These are phyloP conservation scores for Tolypocladium pustulatum DNA, from an alignment of 2,329 filamentous ascomycete species.

Conservation along the genomic window DNA sequence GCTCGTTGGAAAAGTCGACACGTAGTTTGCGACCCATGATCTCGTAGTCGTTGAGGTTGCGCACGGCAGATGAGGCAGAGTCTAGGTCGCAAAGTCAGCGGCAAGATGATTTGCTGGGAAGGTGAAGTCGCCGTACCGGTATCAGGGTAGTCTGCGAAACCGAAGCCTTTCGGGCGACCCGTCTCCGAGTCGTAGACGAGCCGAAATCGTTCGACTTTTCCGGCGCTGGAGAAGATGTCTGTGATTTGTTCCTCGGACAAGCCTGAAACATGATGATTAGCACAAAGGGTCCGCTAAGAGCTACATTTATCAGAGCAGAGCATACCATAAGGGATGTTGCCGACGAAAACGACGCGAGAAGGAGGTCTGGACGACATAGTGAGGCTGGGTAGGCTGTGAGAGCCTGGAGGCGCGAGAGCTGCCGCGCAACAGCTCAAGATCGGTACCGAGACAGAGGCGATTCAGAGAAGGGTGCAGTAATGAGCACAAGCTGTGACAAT, in stretches of 20 bases:
- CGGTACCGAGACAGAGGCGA: not conserved
- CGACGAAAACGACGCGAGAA: conserved; percentile 73
- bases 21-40: conserved; percentile 89
- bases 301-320: not conserved
- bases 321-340: conserved; percentile 74
- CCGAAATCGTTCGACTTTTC: conserved; percentile 83
- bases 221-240: conserved; percentile 83
- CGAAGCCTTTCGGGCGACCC: conserved; percentile 89
- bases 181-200: conserved; percentile 94
- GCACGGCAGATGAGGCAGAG: conserved; percentile 83
- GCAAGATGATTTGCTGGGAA: not conserved
- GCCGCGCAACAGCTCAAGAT: not conserved
- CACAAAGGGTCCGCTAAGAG: not conserved
- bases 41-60: conserved; percentile 91
- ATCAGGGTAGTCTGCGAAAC: conserved; percentile 92
- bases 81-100: conserved; percentile 28
- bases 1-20: conserved; percentile 94
- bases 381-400: not conserved
- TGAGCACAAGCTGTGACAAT: not conserved
- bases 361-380: conserved; percentile 63
- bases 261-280: conserved; percentile 40
- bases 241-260: conserved; percentile 93
- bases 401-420: not conserved
- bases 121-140: conserved; percentile 46
- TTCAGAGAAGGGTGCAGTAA: not conserved